phyloP scores from a whole-genome alignment of 768 basidiomycete genomes.

The Russula abietina region DNA sequence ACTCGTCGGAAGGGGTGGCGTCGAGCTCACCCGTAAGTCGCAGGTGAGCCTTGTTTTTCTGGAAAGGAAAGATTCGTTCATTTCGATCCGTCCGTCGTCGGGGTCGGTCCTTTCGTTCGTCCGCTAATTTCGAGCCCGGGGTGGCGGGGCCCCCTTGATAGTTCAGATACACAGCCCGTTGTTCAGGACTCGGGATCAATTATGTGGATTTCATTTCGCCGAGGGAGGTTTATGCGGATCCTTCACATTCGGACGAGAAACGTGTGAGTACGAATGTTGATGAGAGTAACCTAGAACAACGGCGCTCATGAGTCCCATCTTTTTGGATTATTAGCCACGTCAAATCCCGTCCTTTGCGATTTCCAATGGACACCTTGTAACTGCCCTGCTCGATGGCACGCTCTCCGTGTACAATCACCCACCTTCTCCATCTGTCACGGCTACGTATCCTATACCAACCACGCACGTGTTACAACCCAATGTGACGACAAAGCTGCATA shows the following conservation, averaged over 20 bases:
- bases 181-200: conserved; percentile 15
- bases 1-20: conserved; percentile 14
- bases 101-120: background rate
- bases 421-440: background rate
- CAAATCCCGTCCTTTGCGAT: conserved; percentile 22
- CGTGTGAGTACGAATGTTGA: conserved; percentile 18
- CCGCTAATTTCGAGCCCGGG: background rate
- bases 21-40: conserved; percentile 14
- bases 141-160: background rate
- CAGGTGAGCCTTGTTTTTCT: conserved; percentile 11
- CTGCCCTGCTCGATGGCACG: conserved; percentile 23
- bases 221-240: conserved; percentile 22
- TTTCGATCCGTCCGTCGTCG: too few species aligned
- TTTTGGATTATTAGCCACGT: conserved; percentile 17
- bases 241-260: conserved; percentile 20
- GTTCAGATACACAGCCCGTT: conserved; percentile 20
- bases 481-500: conserved; percentile 17
- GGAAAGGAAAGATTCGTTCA: too few species aligned
- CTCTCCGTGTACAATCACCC: conserved; percentile 20
- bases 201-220: conserved; percentile 20
- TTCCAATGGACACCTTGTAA: conserved; percentile 17
- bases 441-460: conserved; percentile 12
- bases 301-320: conserved; percentile 1
- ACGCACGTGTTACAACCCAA: conserved; percentile 4
- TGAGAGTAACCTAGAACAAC: too few species aligned